Evolutionary conservation across 441 rosid species (phyloP).

Genomic region (Erodium texanum): DNA sequence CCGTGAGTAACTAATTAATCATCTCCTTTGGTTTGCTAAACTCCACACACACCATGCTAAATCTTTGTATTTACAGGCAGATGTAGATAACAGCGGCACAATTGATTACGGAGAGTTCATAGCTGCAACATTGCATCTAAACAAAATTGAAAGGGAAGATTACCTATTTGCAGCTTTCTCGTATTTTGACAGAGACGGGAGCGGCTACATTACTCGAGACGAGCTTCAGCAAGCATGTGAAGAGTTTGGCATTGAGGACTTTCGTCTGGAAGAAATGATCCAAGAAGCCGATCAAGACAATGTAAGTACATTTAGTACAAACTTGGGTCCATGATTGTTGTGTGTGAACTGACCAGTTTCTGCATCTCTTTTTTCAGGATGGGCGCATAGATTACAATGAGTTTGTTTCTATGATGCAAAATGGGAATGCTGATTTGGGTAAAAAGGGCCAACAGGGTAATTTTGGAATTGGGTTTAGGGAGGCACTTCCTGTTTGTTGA

Average conservation of each 20-base stretch:
- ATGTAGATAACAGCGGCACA: slow-evolving; percentile 84
- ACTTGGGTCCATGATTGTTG: background rate
- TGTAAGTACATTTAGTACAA: slow-evolving; percentile 27
- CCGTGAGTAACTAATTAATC: slow-evolving; percentile 38
- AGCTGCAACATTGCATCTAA: slow-evolving; percentile 91
- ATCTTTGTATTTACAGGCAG: slow-evolving; percentile 47
- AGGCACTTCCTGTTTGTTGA: background rate
- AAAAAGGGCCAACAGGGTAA: background rate
- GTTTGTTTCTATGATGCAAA: slow-evolving; percentile 94
- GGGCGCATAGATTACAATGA: slow-evolving; percentile 89
- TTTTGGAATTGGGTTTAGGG: background rate
- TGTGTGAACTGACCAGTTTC: background rate
- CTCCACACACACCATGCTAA: background rate
- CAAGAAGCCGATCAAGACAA: slow-evolving; percentile 82
- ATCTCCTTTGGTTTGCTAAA: background rate
- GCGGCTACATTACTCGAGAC: slow-evolving; percentile 81
- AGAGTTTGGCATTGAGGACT: slow-evolving; percentile 60
- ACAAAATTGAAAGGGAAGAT: slow-evolving; percentile 77
- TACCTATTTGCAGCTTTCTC: slow-evolving; percentile 80
- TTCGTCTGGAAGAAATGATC: slow-evolving; percentile 55
- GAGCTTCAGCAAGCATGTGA: slow-evolving; percentile 83
- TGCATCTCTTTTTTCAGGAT: slow-evolving; percentile 39
- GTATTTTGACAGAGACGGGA: slow-evolving; percentile 85
- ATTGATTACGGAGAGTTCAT: slow-evolving; percentile 90
- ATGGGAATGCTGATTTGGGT: slow-evolving; percentile 20